Evolutionary conservation across 495 filamentous ascomycete genomes (phyloP), one percentile per base, ranked within the genome.

Genomic region (Daldinia caldariorum): DNA sequence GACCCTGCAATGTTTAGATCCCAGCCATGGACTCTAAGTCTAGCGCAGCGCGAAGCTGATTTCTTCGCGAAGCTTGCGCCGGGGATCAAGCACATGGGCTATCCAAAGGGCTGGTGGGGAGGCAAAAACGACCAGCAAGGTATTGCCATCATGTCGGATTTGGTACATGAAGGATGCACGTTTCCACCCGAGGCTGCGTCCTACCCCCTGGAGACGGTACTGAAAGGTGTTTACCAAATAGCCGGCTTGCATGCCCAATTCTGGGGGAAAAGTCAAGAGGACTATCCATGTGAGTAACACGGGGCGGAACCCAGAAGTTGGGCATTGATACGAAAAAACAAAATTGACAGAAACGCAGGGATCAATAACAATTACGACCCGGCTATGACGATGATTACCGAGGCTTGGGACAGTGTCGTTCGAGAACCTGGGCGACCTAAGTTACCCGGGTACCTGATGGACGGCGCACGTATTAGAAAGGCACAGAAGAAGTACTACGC

Each of bases 131-230:
- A 64, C 1, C 67, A 61, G 39, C 78, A 80, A 34, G 78, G 78
- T 14, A 78, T 80, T 39, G 65, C 83, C 18, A 74, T 80, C 26
- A 79, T 80, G 75, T 67, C 76, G 16, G 78, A 80, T 58, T 63
- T 80, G 12, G 68, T 61, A 14, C 35, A 63, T 5, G 65, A 74
- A 3, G 74, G 67, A 13, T 76, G 74, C 37, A 73, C 69, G 1
- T 76, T 78, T 61, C 74, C 76, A n/a, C 63, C 70, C 20, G 75
- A 72, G 47, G 69, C 47, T 39, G 71, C 69, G 16, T 71, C 75
- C 9, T 75, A 80, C 32, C 74, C 78, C 2, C 54, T 77, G 26
- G 70, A 71, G 50, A 69, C 73, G 22, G 78, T 73, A 20, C 56
- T 73, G 16, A 67, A 70, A 12, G 78, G 76, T 32, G 71, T 75